Conservation (phyloP, 1,139 yeast species). For the Blastobotrys malaysiensis region DNA sequence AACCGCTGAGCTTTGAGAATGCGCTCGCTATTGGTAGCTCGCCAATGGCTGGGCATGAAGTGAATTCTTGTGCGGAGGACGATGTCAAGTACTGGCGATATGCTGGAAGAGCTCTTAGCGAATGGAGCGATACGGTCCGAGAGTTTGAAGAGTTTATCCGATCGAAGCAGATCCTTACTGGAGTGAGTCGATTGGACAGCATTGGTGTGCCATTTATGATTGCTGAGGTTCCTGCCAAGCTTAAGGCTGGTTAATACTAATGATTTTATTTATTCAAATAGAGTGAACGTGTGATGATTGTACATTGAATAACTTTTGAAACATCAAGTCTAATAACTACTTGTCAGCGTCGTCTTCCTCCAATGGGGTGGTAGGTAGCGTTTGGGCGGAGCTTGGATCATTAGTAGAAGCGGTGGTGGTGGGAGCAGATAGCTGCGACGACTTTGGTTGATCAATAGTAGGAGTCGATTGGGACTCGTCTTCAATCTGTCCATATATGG, state of each 20-base stretch:
- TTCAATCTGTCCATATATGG: not conserved
- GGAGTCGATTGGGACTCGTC: not conserved
- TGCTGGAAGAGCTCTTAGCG: constrained; percentile 61
- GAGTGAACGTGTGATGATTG: not conserved
- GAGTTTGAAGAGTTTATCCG: constrained; percentile 56
- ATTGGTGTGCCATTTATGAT: constrained; percentile 40
- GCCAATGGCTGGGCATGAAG: not conserved
- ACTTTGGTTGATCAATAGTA: not conserved
- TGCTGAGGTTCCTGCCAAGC: constrained; percentile 37
- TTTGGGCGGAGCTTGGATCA: not conserved
- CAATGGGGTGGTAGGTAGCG: not conserved
- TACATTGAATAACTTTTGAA: too few relatives aligned
- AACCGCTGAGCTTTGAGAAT: not conserved
- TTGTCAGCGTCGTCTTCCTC: constrained; percentile 1
- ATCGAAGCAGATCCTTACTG: constrained; percentile 24
- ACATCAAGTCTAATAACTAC: too few relatives aligned
- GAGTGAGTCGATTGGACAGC: constrained; percentile 29
- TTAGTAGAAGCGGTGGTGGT: not conserved
- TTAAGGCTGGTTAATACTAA: constrained; percentile 18
- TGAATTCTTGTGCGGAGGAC: constrained; percentile 9
- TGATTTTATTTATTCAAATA: not conserved
- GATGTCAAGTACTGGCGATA: constrained; percentile 35
- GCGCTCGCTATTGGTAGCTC: not conserved
- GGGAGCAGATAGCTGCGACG: not conserved
- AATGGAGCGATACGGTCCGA: constrained; percentile 51